These are phyloP conservation scores for Galerina sulciceps DNA, from an alignment of 768 basidiomycete genomes.

Conservation along the genomic window DNA sequence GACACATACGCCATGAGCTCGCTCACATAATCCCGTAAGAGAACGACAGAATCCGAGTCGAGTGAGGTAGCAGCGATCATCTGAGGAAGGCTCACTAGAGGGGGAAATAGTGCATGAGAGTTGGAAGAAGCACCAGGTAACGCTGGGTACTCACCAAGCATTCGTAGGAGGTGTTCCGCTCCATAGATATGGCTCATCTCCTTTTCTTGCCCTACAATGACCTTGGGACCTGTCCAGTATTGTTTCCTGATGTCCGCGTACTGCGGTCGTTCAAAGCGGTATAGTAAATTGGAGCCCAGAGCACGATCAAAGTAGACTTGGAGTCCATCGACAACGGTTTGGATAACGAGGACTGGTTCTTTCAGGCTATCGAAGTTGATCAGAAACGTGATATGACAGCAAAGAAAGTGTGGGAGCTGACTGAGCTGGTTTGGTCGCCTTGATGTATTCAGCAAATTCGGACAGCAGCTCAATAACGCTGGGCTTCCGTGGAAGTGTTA, in stretches of 20 bases:
- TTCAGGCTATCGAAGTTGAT: constrained; percentile 50
- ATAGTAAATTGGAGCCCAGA: constrained; percentile 86
- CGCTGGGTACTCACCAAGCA: constrained; percentile 71
- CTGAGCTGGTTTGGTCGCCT: constrained; percentile 52
- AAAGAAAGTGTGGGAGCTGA: constrained; percentile 27
- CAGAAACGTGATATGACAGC: background rate
- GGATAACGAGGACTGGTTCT: constrained; percentile 69
- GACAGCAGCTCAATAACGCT: constrained; percentile 77
- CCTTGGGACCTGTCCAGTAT: constrained; percentile 75
- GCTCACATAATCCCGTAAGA: constrained; percentile 88
- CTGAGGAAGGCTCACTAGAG: constrained; percentile 83
- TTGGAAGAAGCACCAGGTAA: background rate
- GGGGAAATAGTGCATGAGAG: constrained; percentile 2
- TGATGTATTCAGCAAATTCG: constrained; percentile 74
- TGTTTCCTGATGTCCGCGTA: constrained; percentile 78
- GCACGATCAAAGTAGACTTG: constrained; percentile 93
- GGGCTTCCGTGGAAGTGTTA: constrained; percentile 80
- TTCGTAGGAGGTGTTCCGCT: constrained; percentile 89
- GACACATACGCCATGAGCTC: constrained; percentile 76
- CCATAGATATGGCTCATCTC: constrained; percentile 93
- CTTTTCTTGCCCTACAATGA: constrained; percentile 66
- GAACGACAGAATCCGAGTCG: constrained; percentile 82
- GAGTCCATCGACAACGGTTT: constrained; percentile 85
- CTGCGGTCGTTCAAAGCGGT: constrained; percentile 94
- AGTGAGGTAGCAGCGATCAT: constrained; percentile 91